These are phyloP conservation scores for Coccomyxa subellipsoidea DNA, from an alignment of 163 green algal species.

Conservation along the genomic window DNA sequence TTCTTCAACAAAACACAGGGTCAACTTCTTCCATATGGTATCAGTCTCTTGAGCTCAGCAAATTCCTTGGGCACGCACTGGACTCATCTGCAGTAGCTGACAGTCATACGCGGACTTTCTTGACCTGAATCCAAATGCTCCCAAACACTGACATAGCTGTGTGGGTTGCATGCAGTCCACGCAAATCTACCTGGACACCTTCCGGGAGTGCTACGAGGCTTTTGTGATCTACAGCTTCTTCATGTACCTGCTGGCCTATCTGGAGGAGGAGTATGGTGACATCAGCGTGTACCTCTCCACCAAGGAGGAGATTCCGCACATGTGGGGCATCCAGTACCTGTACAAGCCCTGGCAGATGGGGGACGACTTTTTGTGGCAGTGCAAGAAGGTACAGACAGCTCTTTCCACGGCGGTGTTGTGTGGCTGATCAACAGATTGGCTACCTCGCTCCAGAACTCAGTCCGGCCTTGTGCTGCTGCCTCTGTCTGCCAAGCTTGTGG, in stretches of 20 bases:
- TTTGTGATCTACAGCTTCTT: constrained; percentile 97
- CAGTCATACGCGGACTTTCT: too few species aligned
- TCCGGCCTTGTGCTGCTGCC: too few species aligned
- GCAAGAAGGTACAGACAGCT: constrained; percentile 70
- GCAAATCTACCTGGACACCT: constrained; percentile 77
- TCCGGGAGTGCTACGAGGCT: constrained; percentile 92
- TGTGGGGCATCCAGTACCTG: constrained; percentile 34
- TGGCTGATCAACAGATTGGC: too few species aligned
- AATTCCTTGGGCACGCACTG: too few species aligned
- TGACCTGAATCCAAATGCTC: too few species aligned
- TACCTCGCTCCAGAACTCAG: too few species aligned
- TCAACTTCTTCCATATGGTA: too few species aligned
- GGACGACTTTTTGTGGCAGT: constrained; percentile 77
- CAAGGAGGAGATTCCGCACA: constrained; percentile 49
- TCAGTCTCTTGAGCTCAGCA: too few species aligned
- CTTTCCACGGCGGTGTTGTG: too few species aligned
- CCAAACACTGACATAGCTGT: neutral
- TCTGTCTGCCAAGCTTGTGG: too few species aligned
- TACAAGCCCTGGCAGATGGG: constrained; percentile 69
- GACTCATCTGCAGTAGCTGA: too few species aligned
- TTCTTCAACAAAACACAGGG: too few species aligned
- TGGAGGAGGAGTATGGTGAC: constrained; percentile 78
- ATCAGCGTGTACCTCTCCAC: constrained; percentile 68
- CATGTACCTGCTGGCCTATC: constrained; percentile 83
- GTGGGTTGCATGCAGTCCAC: neutral